These are phyloP conservation scores for Lentithecium fluviatile DNA, from an alignment of 495 filamentous ascomycete genomes.

Conservation along the genomic window DNA sequence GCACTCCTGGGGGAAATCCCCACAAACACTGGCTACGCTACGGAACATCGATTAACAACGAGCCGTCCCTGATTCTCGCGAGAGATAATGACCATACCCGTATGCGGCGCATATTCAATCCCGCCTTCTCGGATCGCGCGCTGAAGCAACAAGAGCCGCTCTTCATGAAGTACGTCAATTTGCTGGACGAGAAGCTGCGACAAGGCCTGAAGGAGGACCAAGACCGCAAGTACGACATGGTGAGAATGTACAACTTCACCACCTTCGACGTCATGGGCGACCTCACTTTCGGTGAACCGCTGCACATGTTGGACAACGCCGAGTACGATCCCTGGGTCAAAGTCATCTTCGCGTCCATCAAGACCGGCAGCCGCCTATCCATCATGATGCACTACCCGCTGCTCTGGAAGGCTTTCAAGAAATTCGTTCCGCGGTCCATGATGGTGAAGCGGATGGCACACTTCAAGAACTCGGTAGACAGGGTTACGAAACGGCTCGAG, in stretches of 20 bases:
- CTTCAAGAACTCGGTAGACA: slow-evolving; percentile 29
- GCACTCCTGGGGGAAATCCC: slow-evolving; percentile 31
- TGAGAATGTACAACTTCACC: slow-evolving; percentile 40
- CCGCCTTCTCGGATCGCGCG: slow-evolving; percentile 45
- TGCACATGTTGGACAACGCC: slow-evolving; percentile 28
- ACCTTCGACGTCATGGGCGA: slow-evolving; percentile 40
- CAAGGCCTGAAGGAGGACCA: slow-evolving; percentile 20
- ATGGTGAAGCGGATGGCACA: slow-evolving; percentile 29
- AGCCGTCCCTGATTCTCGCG: slow-evolving; percentile 31
- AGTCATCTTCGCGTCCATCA: slow-evolving; percentile 28
- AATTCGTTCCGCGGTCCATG: slow-evolving; percentile 6
- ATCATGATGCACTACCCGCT: slow-evolving; percentile 8
- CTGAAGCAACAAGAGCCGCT: slow-evolving; percentile 49
- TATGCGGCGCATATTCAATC: slow-evolving; percentile 31
- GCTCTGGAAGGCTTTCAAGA: slow-evolving; percentile 5
- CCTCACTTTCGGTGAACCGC: slow-evolving; percentile 34
- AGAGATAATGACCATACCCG: slow-evolving; percentile 37
- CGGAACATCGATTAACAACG: slow-evolving; percentile 23
- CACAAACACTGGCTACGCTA: slow-evolving; percentile 45
- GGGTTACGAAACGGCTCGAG: slow-evolving; percentile 35
- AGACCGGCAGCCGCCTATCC: slow-evolving; percentile 15
- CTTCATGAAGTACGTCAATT: slow-evolving; percentile 44
- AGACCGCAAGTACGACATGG: slow-evolving; percentile 27
- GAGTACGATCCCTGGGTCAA: slow-evolving; percentile 36
- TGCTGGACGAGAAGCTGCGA: slow-evolving; percentile 41